Evolutionary conservation across 78 protist species (phyloP).

Genomic region (Emiliania huxleyi): DNA sequence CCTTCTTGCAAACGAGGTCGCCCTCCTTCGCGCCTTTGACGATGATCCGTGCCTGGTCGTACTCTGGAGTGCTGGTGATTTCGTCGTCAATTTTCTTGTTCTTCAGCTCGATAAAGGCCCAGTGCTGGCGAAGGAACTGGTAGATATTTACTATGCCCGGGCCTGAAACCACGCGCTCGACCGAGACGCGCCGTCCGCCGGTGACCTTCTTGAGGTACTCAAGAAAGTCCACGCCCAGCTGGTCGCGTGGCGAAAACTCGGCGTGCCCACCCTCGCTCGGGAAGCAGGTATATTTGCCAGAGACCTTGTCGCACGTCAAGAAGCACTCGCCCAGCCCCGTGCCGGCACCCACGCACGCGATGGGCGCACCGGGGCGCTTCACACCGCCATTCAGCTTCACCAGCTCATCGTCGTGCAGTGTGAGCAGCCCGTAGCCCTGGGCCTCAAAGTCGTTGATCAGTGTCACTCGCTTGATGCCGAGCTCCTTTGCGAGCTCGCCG

Average conservation of each 20-base stretch:
- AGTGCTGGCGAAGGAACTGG: constrained; percentile 11
- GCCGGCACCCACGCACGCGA: constrained; percentile 62
- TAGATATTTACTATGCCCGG: constrained; percentile 34
- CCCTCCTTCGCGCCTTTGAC: neutral
- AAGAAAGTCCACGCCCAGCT: too few relatives aligned
- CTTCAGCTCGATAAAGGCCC: neutral
- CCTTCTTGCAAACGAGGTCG: neutral
- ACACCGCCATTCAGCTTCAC: neutral
- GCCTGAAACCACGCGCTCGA: constrained; percentile 53
- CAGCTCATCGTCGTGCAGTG: neutral
- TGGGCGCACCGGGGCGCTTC: constrained; percentile 20
- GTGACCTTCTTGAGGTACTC: too few relatives aligned
- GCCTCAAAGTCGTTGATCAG: constrained; percentile 27
- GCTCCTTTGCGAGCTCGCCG: neutral
- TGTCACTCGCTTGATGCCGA: neutral
- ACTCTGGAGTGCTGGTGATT: neutral
- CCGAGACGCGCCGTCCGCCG: constrained; percentile 36
- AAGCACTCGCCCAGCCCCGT: constrained; percentile 63
- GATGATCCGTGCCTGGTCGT: neutral
- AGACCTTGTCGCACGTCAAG: neutral
- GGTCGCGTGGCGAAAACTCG: constrained; percentile 55
- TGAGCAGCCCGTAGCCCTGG: constrained; percentile 55
- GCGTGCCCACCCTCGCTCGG: constrained; percentile 60
- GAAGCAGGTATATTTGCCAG: neutral
- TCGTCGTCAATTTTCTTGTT: neutral